Percentiles rank a stretch among this genome's conserved stretches.
Evolutionary conservation across 2,329 filamentous ascomycete genomes (phyloP).

Genomic region (Exophiala alcalophila): DNA sequence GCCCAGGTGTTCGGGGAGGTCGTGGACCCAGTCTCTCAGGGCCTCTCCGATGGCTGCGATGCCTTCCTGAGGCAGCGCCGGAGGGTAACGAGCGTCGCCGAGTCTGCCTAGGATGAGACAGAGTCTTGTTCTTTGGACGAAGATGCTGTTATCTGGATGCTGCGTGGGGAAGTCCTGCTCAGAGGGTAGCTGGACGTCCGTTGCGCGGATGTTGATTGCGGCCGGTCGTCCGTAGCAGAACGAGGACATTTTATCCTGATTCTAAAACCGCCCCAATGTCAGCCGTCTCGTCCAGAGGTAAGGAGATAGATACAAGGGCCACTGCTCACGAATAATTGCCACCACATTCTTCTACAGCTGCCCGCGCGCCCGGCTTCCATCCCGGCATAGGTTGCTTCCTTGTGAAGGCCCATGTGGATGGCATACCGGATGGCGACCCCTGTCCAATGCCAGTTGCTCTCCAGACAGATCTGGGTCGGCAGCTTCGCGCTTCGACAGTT

Average conservation of each 20-base stretch:
- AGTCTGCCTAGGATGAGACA: constrained; percentile 69
- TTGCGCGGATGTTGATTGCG: constrained; percentile 14
- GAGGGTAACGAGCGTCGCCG: constrained; percentile 12
- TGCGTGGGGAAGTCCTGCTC: constrained; percentile 15
- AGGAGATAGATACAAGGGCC: no score
- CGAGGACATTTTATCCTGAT: constrained; percentile 17
- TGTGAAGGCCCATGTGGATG: constrained; percentile 19
- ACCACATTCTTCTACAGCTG: constrained; percentile 19
- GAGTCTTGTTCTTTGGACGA: constrained; percentile 59
- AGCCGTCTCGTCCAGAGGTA: no score
- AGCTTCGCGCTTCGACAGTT: constrained; percentile 12
- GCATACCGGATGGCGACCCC: constrained; percentile 13
- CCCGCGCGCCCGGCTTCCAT: constrained; percentile 15
- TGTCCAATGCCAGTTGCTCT: constrained; percentile 15
- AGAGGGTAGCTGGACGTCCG: constrained; percentile 15
- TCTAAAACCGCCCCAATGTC: constrained; percentile 17
- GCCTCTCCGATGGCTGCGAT: constrained; percentile 10
- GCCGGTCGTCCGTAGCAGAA: constrained; percentile 18
- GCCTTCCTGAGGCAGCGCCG: constrained; percentile 8
- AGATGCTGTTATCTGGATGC: constrained; percentile 18
- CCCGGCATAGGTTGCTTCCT: constrained; percentile 15
- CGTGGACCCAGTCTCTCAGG: constrained; percentile 7
- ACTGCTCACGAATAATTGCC: constrained; percentile 17
- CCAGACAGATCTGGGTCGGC: constrained; percentile 12
- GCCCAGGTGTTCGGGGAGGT: constrained; percentile 6